Conservation (phyloP, 139 green algal species). For the Chloropicon primus region DNA sequence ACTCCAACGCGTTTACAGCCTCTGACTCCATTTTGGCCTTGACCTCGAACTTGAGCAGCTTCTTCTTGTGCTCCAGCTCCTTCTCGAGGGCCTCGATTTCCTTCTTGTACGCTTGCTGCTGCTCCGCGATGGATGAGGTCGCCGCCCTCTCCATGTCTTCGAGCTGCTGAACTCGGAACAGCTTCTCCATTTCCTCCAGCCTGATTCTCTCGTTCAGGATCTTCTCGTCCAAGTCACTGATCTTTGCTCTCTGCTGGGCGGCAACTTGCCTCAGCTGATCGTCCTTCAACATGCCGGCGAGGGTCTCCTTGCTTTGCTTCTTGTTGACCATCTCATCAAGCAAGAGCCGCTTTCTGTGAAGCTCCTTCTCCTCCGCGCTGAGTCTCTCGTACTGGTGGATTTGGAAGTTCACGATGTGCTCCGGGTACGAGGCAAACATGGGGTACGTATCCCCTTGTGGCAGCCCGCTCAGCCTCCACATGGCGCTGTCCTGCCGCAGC, state of each 20-base stretch:
- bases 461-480: constrained; percentile 3
- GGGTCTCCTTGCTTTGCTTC: constrained; percentile 22
- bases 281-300: constrained; percentile 38
- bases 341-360: constrained; percentile 29
- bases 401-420: constrained; percentile 6
- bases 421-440: constrained; percentile 3
- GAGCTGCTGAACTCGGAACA: constrained; percentile 7
- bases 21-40: constrained; percentile 22
- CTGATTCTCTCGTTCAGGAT: constrained; percentile 30
- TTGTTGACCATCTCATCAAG: constrained; percentile 30
- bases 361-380: constrained; percentile 33
- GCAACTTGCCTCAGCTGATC: constrained; percentile 43
- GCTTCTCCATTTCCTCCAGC: constrained; percentile 19
- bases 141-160: constrained; percentile 24
- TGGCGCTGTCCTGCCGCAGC: constrained; percentile 17
- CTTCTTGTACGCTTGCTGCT: constrained; percentile 10
- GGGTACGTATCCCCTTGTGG: constrained; percentile 7
- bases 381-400: constrained; percentile 31
- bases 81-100: constrained; percentile 13
- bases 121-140: neutral
- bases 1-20: constrained; percentile 32
- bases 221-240: constrained; percentile 21
- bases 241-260: constrained; percentile 24
- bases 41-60: neutral
- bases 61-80: constrained; percentile 16